Base-by-base conservation (phyloP, 352 stramenopile species). In the Phytopythium cucurbitacearum region DNA sequence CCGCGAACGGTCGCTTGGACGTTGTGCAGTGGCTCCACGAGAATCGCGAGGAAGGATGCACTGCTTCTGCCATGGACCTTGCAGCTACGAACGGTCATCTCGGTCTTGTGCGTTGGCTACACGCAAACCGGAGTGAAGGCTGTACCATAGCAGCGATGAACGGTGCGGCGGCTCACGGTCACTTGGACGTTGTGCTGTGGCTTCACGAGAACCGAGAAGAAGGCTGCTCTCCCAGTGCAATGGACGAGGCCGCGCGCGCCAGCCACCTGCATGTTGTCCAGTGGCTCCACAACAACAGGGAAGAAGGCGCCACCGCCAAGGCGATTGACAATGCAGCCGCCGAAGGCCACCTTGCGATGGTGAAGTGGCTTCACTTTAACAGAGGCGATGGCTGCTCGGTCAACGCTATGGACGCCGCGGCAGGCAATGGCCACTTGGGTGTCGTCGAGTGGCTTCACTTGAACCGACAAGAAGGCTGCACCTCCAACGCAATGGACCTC, bases 401-500 rank as follows among this genome's bases (percentile, higher is more conserved):
- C 10, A 62, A 55, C 28, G 63, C 66, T 8, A 70, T 76, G 46
- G 65, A 72, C 46, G 56, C 47, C n/a, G 67, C 63, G 36, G 64
- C 64, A 13, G 51, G 55, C 15, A 70, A 72, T 16, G 63, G 63
- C 1, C 63, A 76, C 39, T 41, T 72, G 36, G 51, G 62, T 34
- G 48, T 72, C 9, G 44, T 72, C 11, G 52, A 76, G 44, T 76
- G 67, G 67, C 57, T 75, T 7, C 61, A 73, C 7, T 37, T 61
- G 32, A 57, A 81, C 40, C 63, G 68, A 12, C 48, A 15, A 0
- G 65, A 76, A 56, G 68, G 71, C 0, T 78, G 71, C 48, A 75
- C 74, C 9, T 55, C 65, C 34, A 50, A 60, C 32, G 65, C 65
- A 13, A 69, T 77, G 68, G 62, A 77, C 45, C 39, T 52, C 10